phyloP scores from a whole-genome alignment of 2,329 filamentous ascomycete genomes.

The Verticillium nonalfalfae region DNA sequence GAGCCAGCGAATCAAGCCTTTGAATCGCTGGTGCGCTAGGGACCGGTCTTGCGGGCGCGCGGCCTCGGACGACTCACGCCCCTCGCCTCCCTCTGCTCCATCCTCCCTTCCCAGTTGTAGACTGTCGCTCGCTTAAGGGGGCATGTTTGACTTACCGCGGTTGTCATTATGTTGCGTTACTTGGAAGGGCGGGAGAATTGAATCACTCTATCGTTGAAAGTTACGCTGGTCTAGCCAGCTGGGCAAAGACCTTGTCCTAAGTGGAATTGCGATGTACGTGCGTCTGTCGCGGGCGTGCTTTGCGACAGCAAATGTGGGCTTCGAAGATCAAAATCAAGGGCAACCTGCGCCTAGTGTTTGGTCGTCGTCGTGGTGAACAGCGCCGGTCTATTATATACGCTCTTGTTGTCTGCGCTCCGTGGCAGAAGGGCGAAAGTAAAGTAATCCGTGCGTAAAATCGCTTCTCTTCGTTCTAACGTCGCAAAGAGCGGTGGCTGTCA shows the following conservation, averaged over 20 bases:
- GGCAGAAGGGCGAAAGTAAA: not conserved
- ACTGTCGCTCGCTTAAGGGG: not conserved
- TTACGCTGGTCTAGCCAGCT: not conserved
- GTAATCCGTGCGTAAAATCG: not conserved
- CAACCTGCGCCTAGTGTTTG: not conserved
- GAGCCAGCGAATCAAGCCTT: not conserved
- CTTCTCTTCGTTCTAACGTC: not conserved
- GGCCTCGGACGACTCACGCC: not conserved
- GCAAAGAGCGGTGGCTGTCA: not conserved
- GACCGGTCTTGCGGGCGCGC: not conserved
- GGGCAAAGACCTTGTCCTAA: not conserved
- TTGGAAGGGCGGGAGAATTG: not conserved
- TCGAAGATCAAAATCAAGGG: not conserved
- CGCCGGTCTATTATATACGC: not conserved
- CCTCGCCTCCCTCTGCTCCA: not conserved
- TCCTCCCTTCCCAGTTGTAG: not conserved
- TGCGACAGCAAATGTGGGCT: not conserved
- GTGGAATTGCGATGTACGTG: not conserved
- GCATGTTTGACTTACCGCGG: not conserved
- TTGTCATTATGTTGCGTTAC: not conserved
- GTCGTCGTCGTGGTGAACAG: not conserved
- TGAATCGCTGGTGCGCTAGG: not conserved
- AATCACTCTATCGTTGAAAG: not conserved
- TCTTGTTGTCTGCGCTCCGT: not conserved
- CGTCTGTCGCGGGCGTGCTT: not conserved